Evolutionary conservation across 129 eudicot genomes (phyloP).

Genomic region (Chrysanthemum lavandulifolium): DNA sequence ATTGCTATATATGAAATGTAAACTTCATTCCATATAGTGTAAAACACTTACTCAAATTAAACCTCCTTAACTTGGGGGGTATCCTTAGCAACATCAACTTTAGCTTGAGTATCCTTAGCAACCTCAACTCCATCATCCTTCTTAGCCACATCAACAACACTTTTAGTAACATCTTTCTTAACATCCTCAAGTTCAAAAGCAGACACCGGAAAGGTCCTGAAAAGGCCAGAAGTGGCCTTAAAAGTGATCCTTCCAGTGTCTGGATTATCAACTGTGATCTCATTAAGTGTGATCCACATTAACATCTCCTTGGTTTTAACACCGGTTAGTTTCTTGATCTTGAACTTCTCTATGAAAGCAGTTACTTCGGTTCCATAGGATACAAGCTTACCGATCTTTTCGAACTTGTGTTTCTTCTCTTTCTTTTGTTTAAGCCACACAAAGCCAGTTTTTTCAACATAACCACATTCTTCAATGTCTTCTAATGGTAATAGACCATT

Average conservation of each 20-base stretch:
- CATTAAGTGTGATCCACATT: slow-evolving; percentile 57
- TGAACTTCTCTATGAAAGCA: slow-evolving; percentile 46
- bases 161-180: slow-evolving; percentile 31
- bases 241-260: slow-evolving; percentile 62
- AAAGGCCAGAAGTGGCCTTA: slow-evolving; percentile 61
- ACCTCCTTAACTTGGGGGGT: too few relatives aligned
- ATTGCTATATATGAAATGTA: too few relatives aligned
- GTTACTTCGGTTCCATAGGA: slow-evolving; percentile 68
- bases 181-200: slow-evolving; percentile 57
- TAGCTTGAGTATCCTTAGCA: too few relatives aligned
- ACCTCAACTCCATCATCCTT: neutral
- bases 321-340: slow-evolving; percentile 75
- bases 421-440: slow-evolving; percentile 84
- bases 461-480: slow-evolving; percentile 69
- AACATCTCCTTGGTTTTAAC: slow-evolving; percentile 75
- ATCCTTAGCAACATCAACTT: too few relatives aligned
- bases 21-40: too few relatives aligned
- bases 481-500: slow-evolving; percentile 74
- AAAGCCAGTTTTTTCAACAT: slow-evolving; percentile 67
- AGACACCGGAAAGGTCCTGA: slow-evolving; percentile 53
- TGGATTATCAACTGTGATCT: slow-evolving; percentile 46
- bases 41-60: too few relatives aligned
- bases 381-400: slow-evolving; percentile 51
- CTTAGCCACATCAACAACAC: slow-evolving; percentile 11
- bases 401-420: slow-evolving; percentile 54